Percentiles rank a stretch among this genome's conserved stretches.
Evolutionary conservation across 495 filamentous ascomycete species (phyloP).

Genomic region (Cryomyces antarcticus): DNA sequence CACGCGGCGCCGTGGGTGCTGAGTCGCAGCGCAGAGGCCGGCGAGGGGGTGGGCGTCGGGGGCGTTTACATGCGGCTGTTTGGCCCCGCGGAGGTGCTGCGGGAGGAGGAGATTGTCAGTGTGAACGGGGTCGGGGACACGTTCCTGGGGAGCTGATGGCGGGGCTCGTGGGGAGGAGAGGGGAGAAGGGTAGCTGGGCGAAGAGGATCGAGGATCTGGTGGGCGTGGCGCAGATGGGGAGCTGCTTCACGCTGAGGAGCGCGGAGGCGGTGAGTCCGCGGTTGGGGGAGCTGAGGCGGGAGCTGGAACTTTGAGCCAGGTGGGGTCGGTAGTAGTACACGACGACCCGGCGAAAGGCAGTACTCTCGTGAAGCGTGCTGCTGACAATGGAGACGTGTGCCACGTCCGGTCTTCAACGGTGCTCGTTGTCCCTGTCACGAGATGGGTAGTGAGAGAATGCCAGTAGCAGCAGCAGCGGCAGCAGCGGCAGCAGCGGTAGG

Average conservation of each 20-base stretch:
- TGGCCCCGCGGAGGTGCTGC: constrained; percentile 41
- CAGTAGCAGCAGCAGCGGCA: too few relatives aligned
- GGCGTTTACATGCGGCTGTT: constrained; percentile 76
- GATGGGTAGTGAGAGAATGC: too few relatives aligned
- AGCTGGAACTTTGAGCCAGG: too few relatives aligned
- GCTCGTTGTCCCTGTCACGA: too few relatives aligned
- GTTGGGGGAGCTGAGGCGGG: too few relatives aligned
- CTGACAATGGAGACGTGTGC: too few relatives aligned
- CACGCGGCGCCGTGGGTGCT: constrained; percentile 48
- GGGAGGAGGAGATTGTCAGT: constrained; percentile 43
- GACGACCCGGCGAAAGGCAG: too few relatives aligned
- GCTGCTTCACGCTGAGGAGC: constrained; percentile 52
- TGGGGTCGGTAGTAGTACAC: too few relatives aligned
- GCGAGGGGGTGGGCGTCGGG: constrained; percentile 34
- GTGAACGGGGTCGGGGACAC: constrained; percentile 95
- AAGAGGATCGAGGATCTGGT: constrained; percentile 27
- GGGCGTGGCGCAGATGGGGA: constrained; percentile 51
- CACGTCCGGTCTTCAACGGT: too few relatives aligned
- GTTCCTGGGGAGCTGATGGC: constrained; percentile 61
- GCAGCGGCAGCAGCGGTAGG: too few relatives aligned
- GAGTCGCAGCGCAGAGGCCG: constrained; percentile 25
- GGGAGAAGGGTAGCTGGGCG: constrained; percentile 8
- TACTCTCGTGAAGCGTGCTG: too few relatives aligned
- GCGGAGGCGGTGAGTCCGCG: constrained; percentile 42
- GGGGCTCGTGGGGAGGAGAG: constrained; percentile 28